Conservation (phyloP, 176 grass and related monocot species). For the Oryza brachyantha region DNA sequence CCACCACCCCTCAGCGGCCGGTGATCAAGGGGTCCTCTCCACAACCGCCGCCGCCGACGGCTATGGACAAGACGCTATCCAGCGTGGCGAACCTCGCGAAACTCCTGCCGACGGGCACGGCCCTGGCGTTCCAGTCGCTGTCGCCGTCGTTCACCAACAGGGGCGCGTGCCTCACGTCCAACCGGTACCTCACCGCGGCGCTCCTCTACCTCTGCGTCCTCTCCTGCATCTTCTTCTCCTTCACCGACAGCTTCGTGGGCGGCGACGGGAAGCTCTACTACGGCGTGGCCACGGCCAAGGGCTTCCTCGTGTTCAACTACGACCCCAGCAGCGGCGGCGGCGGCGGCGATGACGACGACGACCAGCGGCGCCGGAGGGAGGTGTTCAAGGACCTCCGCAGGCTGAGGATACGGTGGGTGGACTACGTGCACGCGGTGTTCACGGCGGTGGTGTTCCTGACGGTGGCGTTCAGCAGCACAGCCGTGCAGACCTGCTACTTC, state of each 20-base stretch:
- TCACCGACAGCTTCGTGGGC: slow-evolving; percentile 62
- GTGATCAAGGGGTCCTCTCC: neutral
- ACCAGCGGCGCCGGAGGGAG: neutral
- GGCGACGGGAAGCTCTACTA: slow-evolving; percentile 57
- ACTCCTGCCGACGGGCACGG: slow-evolving; percentile 52
- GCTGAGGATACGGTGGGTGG: slow-evolving; percentile 36
- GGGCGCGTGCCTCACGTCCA: slow-evolving; percentile 36
- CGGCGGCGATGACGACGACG: neutral
- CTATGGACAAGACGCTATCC: slow-evolving; percentile 41
- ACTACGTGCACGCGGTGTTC: slow-evolving; percentile 52
- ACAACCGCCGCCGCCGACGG: neutral
- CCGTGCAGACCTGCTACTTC: slow-evolving; percentile 54
- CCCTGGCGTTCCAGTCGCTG: slow-evolving; percentile 51
- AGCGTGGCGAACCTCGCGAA: slow-evolving; percentile 42
- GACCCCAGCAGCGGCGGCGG: neutral
- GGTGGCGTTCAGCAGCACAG: slow-evolving; percentile 39
- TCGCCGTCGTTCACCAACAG: slow-evolving; percentile 55
- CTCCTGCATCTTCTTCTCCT: slow-evolving; percentile 48
- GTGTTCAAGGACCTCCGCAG: slow-evolving; percentile 10
- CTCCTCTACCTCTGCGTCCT: slow-evolving; percentile 39
- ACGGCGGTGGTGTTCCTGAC: slow-evolving; percentile 39
- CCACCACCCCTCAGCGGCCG: neutral
- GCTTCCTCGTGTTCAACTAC: slow-evolving; percentile 52
- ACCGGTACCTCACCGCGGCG: slow-evolving; percentile 36
- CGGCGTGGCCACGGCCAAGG: slow-evolving; percentile 43